Evolutionary conservation across 352 stramenopile species (phyloP).

Genomic region (Pythium phragmiticola): DNA sequence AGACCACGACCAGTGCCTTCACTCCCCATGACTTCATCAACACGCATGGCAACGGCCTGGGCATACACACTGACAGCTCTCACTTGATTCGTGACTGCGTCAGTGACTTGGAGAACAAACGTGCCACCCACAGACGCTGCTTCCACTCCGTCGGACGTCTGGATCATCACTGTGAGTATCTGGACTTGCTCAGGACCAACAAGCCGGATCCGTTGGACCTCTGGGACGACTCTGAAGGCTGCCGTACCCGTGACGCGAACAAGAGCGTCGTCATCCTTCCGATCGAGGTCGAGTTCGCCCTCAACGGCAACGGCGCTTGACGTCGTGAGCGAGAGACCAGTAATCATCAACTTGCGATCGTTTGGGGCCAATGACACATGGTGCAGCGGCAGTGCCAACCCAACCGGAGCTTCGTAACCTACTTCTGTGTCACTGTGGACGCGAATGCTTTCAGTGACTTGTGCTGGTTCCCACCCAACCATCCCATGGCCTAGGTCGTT

Average conservation of each 20-base stretch:
- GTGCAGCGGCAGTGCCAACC: neutral
- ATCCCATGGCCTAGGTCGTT: slow-evolving; percentile 14
- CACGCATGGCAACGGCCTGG: slow-evolving; percentile 32
- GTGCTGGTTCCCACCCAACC: neutral
- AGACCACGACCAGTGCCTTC: slow-evolving; percentile 24
- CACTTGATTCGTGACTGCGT: neutral
- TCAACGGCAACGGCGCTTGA: neutral
- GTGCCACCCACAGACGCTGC: slow-evolving; percentile 20
- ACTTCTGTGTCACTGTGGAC: neutral
- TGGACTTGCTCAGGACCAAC: slow-evolving; percentile 19
- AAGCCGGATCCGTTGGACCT: slow-evolving; percentile 26
- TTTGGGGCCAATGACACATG: slow-evolving; percentile 3
- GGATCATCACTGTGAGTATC: slow-evolving; percentile 15
- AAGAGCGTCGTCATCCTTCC: neutral
- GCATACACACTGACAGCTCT: slow-evolving; percentile 17
- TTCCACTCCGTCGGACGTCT: neutral
- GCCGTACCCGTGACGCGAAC: slow-evolving; percentile 9
- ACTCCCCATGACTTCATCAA: slow-evolving; percentile 32
- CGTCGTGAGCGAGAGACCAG: neutral
- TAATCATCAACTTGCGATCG: slow-evolving; percentile 3
- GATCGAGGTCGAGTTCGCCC: neutral
- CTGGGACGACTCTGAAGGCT: slow-evolving; percentile 15
- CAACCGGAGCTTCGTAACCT: neutral
- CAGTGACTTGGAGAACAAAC: slow-evolving; percentile 24
- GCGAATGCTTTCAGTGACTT: neutral